Conservation (phyloP, 208 protist species). For the Novymonas esmeraldas region DNA sequence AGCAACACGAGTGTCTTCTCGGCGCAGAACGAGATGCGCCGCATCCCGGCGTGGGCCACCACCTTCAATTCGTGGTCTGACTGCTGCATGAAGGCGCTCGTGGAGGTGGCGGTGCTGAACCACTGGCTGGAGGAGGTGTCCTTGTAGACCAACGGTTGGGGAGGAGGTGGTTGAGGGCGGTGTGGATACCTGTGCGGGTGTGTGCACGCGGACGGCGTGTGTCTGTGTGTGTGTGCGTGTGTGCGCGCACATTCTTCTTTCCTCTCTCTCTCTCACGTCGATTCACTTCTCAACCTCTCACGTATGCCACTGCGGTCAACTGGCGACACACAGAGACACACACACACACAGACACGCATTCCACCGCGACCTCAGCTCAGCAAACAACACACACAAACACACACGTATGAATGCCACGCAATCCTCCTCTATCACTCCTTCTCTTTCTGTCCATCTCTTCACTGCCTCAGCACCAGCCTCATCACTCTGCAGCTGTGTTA, state of each 20-base stretch:
- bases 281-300: neutral
- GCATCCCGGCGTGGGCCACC: slow-evolving; percentile 43
- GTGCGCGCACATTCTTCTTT: neutral
- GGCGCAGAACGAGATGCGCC: slow-evolving; percentile 69
- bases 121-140: slow-evolving; percentile 63
- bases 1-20: slow-evolving; percentile 44
- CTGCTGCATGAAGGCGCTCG: slow-evolving; percentile 58
- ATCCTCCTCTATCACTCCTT: too few species aligned
- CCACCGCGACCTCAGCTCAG: too few species aligned
- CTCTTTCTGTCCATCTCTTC: too few species aligned
- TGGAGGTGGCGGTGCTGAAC: slow-evolving; percentile 77
- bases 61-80: slow-evolving; percentile 61
- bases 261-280: neutral
- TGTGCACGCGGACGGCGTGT: neutral
- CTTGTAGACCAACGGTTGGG: neutral
- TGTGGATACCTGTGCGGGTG: neutral
- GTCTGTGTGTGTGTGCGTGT: neutral
- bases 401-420: too few species aligned
- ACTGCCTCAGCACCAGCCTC: too few species aligned
- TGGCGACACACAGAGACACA: too few species aligned
- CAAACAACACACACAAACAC: too few species aligned
- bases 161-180: neutral
- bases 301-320: too few species aligned
- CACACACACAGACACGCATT: too few species aligned
- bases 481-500: too few species aligned